Evolutionary conservation across 768 basidiomycete species (phyloP), one percentile per base, ranked within the genome.

Genomic region (Panus rudis): DNA sequence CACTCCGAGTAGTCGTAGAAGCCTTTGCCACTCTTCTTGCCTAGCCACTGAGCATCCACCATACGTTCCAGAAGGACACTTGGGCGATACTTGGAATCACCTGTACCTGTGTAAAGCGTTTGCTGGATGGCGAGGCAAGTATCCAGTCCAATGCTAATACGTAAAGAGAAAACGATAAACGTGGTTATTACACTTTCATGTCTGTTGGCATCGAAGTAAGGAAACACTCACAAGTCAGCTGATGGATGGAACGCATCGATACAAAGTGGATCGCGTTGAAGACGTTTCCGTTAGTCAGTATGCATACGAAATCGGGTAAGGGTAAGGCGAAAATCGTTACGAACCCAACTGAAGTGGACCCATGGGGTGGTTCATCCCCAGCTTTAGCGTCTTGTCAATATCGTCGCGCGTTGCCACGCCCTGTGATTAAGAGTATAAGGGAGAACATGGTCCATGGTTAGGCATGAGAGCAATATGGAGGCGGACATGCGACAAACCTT

Each of bases 291-390:
- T 22, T 12, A 22, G 37, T 22, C 35, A n/a, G n/a, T n/a, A n/a
- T n/a, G n/a, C n/a, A n/a, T n/a, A n/a, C n/a, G n/a, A n/a, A n/a
- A n/a, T n/a, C n/a, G n/a, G n/a, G n/a, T n/a, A n/a, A n/a, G n/a
- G n/a, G n/a, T n/a, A n/a, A n/a, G n/a, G n/a, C n/a, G n/a, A n/a
- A 35, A 35, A 35, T 8, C 10, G 8, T 35, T 14, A 58, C 56
- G 30, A 23, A 79, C 87, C 91, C 14, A 94, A 75, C 53, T 92
- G 88, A 5, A 96, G 65, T 2, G 92, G 92, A 3, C 93, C 92
- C 87, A 96, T 93, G 3, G 92, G 91, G 56, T 92, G 88, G 49
- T 82, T 82, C 90, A 94, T 94, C 25, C 93, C 94, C 17, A 97
- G 69, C 58, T 82, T 85, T 39, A 97, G 76, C 0, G 92, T 97